Conservation (phyloP, 179 eudicot genomes). For the Carnegiea gigantea region DNA sequence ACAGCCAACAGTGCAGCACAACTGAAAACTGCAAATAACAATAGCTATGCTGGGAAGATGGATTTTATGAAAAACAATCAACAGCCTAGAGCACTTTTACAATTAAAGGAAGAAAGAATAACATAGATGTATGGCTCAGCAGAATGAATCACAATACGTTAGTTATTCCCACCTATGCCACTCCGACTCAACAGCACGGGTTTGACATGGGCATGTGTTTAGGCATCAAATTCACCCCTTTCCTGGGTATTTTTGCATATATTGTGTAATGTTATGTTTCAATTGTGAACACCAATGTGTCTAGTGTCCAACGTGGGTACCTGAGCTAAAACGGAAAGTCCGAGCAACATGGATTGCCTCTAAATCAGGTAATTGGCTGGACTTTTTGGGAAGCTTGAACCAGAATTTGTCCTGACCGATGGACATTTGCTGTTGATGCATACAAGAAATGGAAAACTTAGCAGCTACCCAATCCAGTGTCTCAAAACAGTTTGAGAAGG, state of each 20-base stretch:
- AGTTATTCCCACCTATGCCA: neutral
- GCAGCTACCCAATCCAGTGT: neutral
- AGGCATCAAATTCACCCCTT: neutral
- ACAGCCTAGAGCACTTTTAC: slow-evolving; percentile 45
- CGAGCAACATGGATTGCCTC: slow-evolving; percentile 1
- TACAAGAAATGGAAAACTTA: slow-evolving; percentile 18
- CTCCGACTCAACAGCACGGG: neutral
- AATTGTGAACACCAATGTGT: neutral
- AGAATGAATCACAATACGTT: slow-evolving; percentile 12
- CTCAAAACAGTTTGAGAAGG: neutral
- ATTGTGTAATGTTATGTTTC: neutral
- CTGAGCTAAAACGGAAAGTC: neutral
- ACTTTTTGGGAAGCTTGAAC: slow-evolving; percentile 5
- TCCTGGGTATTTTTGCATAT: neutral
- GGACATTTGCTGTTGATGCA: slow-evolving; percentile 17
- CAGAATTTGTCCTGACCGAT: slow-evolving; percentile 6
- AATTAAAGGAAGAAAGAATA: slow-evolving; percentile 66
- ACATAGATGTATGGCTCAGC: slow-evolving; percentile 24
- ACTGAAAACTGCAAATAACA: slow-evolving; percentile 41
- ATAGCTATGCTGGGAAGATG: slow-evolving; percentile 31
- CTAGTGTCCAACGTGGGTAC: neutral
- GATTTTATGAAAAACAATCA: slow-evolving; percentile 41
- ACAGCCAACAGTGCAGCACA: slow-evolving; percentile 36
- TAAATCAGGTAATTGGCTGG: slow-evolving; percentile 11
- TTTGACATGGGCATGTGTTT: neutral